Base-by-base conservation (phyloP, 1,284 basidiomycete genomes). In the Athelia sp. region DNA sequence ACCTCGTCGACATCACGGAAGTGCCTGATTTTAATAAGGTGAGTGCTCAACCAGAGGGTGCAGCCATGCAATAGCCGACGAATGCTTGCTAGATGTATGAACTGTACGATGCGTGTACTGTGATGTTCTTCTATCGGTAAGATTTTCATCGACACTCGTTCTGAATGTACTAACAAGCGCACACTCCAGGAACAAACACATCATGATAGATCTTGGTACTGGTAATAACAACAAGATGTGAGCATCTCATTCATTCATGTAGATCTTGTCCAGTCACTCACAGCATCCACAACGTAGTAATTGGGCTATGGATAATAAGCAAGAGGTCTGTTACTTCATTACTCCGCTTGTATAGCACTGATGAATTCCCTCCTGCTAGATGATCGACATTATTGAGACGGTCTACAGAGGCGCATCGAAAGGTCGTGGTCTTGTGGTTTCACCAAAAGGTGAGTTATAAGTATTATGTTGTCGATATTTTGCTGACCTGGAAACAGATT, bases 221-320 rank as follows among this genome's bases (percentile, higher is more conserved):
- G 96, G 97, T 75, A 98, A 99, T 73, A 99, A 99, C 71, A 99
- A 99, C 74, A 99, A 99, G 74, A 97, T 98, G 91, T 93, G 54
- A 55, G 89, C 77, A n/a, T n/a, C n/a, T n/a, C n/a, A 22, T 34
- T 24, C 46, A 49, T 9, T 11, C 26, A 29, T 36, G 13, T 19
- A 49, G 29, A 22, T 32, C 6, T 6, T 29, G 10, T 35, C n/a
- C n/a, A n/a, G 17, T 45, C 23, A 24, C 38, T 53, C 46, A 44
- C 35, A 44, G 44, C 42, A 15, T 23, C 31, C 35, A 45, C 51
- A 46, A 21, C 52, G 53, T 54, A 95, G 93, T 67, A 97, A 96
- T 68, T 98, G 94, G 94, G 83, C 93, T 21, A 95, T 98, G 82
- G 90, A 93, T 63, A 93, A 94, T 68, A 96, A 98, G 64, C 93